phyloP scores from a whole-genome alignment of 208 protist genomes.

The Trypanosoma grayi region DNA sequence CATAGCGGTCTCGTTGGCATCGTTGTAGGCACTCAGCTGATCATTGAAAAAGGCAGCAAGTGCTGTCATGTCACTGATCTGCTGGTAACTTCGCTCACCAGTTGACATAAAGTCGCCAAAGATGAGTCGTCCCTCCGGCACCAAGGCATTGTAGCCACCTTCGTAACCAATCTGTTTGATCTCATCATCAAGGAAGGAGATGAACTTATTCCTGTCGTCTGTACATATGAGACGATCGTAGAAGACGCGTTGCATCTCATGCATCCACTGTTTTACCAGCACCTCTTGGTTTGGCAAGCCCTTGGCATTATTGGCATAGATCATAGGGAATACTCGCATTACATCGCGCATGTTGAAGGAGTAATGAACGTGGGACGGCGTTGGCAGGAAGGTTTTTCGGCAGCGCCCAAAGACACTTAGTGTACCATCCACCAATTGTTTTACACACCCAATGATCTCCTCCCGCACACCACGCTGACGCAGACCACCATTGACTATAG shows the following conservation, averaged over 20 bases:
- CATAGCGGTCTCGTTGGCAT: constrained; percentile 91
- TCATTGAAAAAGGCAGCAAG: constrained; percentile 77
- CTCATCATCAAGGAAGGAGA: constrained; percentile 67
- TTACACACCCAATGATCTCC: constrained; percentile 47
- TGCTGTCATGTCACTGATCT: constrained; percentile 86
- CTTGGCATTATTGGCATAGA: constrained; percentile 84
- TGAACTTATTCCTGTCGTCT: constrained; percentile 84
- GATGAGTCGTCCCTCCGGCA: constrained; percentile 84
- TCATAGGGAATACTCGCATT: constrained; percentile 96
- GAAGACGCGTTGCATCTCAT: constrained; percentile 96
- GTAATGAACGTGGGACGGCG: constrained; percentile 98
- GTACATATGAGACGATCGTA: constrained; percentile 92
- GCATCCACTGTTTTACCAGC: constrained; percentile 93
- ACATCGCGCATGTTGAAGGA: constrained; percentile 99
- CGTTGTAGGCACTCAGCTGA: constrained; percentile 92
- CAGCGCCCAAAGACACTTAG: constrained; percentile 93
- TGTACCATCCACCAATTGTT: constrained; percentile 85
- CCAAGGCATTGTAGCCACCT: constrained; percentile 53
- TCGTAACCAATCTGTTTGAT: constrained; percentile 58
- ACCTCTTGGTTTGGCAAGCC: constrained; percentile 51
- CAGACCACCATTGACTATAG: constrained; percentile 93
- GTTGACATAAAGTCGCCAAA: constrained; percentile 92
- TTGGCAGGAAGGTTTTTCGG: constrained; percentile 93
- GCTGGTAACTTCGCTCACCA: constrained; percentile 75
- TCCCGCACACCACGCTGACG: constrained; percentile 58